Evolutionary conservation across 164 flowering plant genomes (phyloP).

Genomic region (Echeveria elegans): DNA sequence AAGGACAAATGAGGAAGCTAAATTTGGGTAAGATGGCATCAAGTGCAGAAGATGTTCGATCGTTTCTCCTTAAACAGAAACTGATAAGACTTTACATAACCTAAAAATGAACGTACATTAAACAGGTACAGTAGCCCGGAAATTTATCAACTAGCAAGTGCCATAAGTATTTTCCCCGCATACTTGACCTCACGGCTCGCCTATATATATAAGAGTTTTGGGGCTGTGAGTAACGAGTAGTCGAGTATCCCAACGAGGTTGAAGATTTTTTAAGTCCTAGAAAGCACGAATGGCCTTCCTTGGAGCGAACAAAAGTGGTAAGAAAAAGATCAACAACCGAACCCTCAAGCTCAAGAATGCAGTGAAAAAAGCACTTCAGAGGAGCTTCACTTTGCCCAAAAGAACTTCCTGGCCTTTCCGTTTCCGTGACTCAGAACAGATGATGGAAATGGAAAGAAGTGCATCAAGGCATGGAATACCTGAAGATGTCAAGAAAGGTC

Average conservation of each 20-base stretch:
- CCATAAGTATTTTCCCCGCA: neutral
- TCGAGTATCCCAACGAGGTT: neutral
- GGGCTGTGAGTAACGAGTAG: neutral
- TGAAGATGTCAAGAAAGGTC: constrained; percentile 12
- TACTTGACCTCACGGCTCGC: neutral
- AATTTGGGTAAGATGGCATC: neutral
- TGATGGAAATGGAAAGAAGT: neutral
- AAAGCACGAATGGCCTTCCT: neutral
- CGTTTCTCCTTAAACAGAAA: neutral
- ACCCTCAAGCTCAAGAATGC: neutral
- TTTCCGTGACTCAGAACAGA: neutral
- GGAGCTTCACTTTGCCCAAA: constrained; percentile 1
- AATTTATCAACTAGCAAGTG: neutral
- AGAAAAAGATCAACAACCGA: neutral
- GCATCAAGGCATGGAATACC: constrained; percentile 3
- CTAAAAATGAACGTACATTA: neutral
- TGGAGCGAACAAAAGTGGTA: neutral
- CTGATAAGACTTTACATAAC: neutral
- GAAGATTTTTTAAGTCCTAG: neutral
- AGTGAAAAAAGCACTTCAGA: constrained; percentile 6
- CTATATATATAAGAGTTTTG: neutral
- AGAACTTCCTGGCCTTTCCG: neutral
- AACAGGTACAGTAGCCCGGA: constrained; percentile 13
- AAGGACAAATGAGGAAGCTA: neutral
- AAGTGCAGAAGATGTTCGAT: neutral